Conservation (phyloP, 306 rosid species). For the Sicyos baderoa region DNA sequence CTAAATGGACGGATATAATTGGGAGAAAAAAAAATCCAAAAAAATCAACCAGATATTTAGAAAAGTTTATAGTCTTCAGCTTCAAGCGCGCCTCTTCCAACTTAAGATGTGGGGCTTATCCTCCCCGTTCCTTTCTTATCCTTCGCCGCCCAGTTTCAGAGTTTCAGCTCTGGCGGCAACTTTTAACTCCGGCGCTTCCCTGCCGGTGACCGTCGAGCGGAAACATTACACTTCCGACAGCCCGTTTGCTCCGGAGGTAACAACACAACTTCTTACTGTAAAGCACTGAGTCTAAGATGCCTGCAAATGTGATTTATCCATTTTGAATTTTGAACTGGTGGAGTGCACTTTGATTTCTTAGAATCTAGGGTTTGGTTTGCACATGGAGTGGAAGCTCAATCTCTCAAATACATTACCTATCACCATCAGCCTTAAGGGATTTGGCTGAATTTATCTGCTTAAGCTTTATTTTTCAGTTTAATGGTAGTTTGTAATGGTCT, state of each 20-base stretch:
- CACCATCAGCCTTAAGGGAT: neutral
- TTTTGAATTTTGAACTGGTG: neutral
- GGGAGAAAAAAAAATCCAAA: too few species aligned
- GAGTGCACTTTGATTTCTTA: neutral
- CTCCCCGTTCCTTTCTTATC: conserved; percentile 39
- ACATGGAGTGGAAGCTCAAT: neutral
- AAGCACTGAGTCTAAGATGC: neutral
- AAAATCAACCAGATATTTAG: neutral
- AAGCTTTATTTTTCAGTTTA: neutral
- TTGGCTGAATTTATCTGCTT: neutral
- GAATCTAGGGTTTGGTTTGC: neutral
- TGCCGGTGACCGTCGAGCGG: conserved; percentile 25
- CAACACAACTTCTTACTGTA: neutral
- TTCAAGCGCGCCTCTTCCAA: neutral
- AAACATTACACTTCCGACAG: conserved; percentile 22
- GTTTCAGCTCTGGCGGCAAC: conserved; percentile 29
- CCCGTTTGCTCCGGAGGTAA: conserved; percentile 72
- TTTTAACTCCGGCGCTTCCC: conserved; percentile 26
- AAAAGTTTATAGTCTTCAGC: neutral
- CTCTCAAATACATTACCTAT: neutral
- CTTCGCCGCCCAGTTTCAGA: conserved; percentile 27
- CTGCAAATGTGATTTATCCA: conserved; percentile 9
- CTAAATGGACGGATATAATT: too few species aligned
- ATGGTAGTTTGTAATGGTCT: neutral
- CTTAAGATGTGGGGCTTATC: conserved; percentile 37